These are phyloP conservation scores for Cytospora piceae DNA, from an alignment of 2,329 filamentous ascomycete species.

Conservation along the genomic window DNA sequence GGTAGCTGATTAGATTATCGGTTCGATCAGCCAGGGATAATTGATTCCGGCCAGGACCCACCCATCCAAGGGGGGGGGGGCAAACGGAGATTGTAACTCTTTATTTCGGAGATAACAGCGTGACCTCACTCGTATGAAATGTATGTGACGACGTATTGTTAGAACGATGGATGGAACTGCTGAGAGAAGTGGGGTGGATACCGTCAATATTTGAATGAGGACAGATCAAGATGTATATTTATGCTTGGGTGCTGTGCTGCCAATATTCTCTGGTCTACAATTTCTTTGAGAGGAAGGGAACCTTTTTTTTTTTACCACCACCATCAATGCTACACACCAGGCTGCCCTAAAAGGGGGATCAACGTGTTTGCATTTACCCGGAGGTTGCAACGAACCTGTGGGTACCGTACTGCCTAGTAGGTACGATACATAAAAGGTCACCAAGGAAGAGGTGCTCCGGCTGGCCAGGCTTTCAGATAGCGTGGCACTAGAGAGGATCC, in stretches of 20 bases:
- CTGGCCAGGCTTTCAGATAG: constrained; percentile 4
- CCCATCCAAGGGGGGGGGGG: not conserved
- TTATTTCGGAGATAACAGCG: not conserved
- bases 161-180: not conserved
- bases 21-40: constrained; percentile 16
- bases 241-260: too few relatives aligned
- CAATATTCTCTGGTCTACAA: too few relatives aligned
- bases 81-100: not conserved
- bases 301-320: too few relatives aligned
- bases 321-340: not conserved
- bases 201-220: too few relatives aligned
- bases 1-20: constrained; percentile 25
- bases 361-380: not conserved
- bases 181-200: not conserved
- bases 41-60: not conserved
- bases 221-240: too few relatives aligned
- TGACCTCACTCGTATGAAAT: not conserved
- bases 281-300: too few relatives aligned
- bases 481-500: not conserved
- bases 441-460: not conserved
- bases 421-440: too few relatives aligned
- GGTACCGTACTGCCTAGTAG: not conserved
- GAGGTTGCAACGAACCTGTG: not conserved
- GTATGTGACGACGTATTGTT: not conserved
- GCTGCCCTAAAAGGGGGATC: too few relatives aligned